These are phyloP conservation scores for Penicillium brevicompactum DNA, from an alignment of 2,329 filamentous ascomycete genomes.

Conservation along the genomic window DNA sequence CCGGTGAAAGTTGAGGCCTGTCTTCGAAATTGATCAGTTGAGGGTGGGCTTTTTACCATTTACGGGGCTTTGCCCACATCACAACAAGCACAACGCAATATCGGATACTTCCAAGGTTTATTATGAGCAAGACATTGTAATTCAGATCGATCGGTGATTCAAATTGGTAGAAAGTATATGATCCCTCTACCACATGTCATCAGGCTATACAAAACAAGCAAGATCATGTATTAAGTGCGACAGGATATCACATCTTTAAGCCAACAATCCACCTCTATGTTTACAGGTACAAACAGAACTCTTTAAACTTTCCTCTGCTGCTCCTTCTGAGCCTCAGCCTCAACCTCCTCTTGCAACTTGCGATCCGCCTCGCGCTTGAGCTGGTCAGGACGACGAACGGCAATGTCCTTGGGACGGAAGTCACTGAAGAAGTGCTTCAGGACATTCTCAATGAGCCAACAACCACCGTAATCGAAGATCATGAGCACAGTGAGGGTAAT, in stretches of 20 bases:
- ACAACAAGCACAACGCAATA: too few relatives aligned
- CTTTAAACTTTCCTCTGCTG: conserved; percentile 30
- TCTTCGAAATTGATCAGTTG: too few relatives aligned
- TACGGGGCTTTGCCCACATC: too few relatives aligned
- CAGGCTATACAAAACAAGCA: neutral
- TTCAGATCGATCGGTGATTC: too few relatives aligned
- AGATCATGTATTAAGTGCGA: conserved; percentile 18
- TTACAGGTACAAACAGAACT: conserved; percentile 19
- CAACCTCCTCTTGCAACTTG: conserved; percentile 60
- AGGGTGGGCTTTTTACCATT: too few relatives aligned
- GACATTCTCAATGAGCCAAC: conserved; percentile 82
- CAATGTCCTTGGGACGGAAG: conserved; percentile 91
- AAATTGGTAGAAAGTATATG: too few relatives aligned
- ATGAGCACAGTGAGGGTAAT: conserved; percentile 79
- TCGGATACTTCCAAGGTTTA: too few relatives aligned
- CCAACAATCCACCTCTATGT: conserved; percentile 20
- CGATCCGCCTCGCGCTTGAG: conserved; percentile 72
- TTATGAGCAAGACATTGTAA: too few relatives aligned
- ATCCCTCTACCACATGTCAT: too few relatives aligned
- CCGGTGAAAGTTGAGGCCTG: too few relatives aligned
- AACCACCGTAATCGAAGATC: conserved; percentile 82
- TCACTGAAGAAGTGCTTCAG: conserved; percentile 88
- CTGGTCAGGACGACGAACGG: conserved; percentile 82
- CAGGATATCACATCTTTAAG: conserved; percentile 17
- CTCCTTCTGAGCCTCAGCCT: conserved; percentile 44